These are phyloP conservation scores for Globisporangium irregulare DNA, from an alignment of 352 stramenopile species.

Conservation along the genomic window DNA sequence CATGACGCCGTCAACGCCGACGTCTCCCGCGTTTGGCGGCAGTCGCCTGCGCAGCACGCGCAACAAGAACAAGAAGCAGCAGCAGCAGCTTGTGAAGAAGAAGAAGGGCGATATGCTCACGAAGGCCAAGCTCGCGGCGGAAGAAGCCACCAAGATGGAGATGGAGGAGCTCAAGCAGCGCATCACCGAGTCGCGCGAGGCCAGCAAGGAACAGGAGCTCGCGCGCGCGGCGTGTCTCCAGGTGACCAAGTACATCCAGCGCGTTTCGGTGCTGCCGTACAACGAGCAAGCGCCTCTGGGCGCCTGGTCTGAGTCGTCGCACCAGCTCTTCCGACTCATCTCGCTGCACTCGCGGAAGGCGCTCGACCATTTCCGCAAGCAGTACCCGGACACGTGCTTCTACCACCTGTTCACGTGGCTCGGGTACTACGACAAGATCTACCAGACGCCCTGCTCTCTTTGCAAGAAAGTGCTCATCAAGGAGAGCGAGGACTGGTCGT, in stretches of 20 bases:
- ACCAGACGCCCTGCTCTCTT: slow-evolving; percentile 79
- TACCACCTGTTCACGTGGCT: slow-evolving; percentile 87
- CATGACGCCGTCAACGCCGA: slow-evolving; percentile 86
- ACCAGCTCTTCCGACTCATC: slow-evolving; percentile 77
- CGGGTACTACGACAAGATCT: slow-evolving; percentile 86
- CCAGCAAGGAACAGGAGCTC: slow-evolving; percentile 80
- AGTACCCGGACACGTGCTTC: slow-evolving; percentile 84
- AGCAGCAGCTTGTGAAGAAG: slow-evolving; percentile 83
- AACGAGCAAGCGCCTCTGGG: slow-evolving; percentile 76
- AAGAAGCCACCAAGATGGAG: slow-evolving; percentile 86
- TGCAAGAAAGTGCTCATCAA: slow-evolving; percentile 87
- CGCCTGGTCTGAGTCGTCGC: slow-evolving; percentile 78
- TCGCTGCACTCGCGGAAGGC: slow-evolving; percentile 76
- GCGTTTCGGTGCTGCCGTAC: slow-evolving; percentile 74
- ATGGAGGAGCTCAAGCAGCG: slow-evolving; percentile 85
- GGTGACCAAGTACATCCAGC: slow-evolving; percentile 86
- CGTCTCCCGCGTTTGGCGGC: slow-evolving; percentile 68
- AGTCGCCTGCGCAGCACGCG: slow-evolving; percentile 70
- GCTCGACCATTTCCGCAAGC: slow-evolving; percentile 79
- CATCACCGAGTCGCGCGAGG: slow-evolving; percentile 73
- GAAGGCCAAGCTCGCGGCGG: slow-evolving; percentile 80
- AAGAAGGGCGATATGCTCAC: slow-evolving; percentile 87
- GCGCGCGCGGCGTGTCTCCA: slow-evolving; percentile 64
- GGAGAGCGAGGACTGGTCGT: slow-evolving; percentile 77
- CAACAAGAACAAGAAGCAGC: slow-evolving; percentile 84